Evolutionary conservation across 805 yeast genomes (phyloP).

Genomic region (Danielozyma ontarioensis): DNA sequence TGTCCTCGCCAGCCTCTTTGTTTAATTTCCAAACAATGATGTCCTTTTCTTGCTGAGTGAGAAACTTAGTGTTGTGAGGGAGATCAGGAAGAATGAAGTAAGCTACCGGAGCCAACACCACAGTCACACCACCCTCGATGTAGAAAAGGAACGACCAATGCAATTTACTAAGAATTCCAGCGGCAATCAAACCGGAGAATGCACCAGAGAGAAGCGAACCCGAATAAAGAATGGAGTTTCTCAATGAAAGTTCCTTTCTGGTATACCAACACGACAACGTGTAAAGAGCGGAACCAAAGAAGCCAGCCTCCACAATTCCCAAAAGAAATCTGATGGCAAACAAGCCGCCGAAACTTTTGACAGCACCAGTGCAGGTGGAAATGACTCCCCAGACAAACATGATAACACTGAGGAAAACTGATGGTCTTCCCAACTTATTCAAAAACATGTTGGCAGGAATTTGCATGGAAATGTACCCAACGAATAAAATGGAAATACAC

Average conservation of each 20-base stretch:
- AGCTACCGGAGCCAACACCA: constrained; percentile 39
- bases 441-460: constrained; percentile 45
- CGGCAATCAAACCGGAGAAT: constrained; percentile 49
- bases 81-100: constrained; percentile 47
- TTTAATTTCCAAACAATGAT: constrained; percentile 36
- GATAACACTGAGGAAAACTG: constrained; percentile 42
- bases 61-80: constrained; percentile 46
- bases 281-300: constrained; percentile 44
- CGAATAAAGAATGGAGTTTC: constrained; percentile 47
- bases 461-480: constrained; percentile 45
- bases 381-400: constrained; percentile 50
- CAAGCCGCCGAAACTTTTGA: constrained; percentile 38
- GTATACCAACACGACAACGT: constrained; percentile 54
- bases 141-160: constrained; percentile 55
- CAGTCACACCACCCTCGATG: constrained; percentile 52
- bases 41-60: constrained; percentile 42
- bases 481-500: constrained; percentile 47
- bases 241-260: constrained; percentile 42
- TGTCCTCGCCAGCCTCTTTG: constrained; percentile 38
- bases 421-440: constrained; percentile 45
- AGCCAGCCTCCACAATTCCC: constrained; percentile 45
- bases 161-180: constrained; percentile 44
- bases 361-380: constrained; percentile 45
- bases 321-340: constrained; percentile 42
- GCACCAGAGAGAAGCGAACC: constrained; percentile 52